These are phyloP conservation scores for Trichoderma sp. DNA, from an alignment of 2,329 filamentous ascomycete species.

Conservation along the genomic window DNA sequence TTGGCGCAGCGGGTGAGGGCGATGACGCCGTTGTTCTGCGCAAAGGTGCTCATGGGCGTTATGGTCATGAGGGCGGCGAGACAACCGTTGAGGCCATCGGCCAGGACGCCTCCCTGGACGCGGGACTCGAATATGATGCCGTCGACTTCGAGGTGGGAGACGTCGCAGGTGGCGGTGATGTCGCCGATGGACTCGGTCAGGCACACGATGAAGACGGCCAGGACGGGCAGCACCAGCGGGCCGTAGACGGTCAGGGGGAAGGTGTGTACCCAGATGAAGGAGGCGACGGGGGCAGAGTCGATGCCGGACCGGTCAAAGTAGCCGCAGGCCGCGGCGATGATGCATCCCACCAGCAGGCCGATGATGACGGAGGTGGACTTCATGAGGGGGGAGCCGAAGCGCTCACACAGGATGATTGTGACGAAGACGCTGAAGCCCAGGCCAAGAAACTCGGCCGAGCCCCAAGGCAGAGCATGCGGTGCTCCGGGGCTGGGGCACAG, in stretches of 20 bases:
- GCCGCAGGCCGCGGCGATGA: constrained; percentile 74
- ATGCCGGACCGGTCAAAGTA: constrained; percentile 78
- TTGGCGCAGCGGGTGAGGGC: constrained; percentile 80
- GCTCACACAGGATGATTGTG: constrained; percentile 77
- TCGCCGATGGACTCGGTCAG: constrained; percentile 80
- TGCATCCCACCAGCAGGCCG: constrained; percentile 72
- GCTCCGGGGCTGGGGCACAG: constrained; percentile 68
- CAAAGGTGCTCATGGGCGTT: constrained; percentile 77
- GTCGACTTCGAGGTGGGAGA: constrained; percentile 73
- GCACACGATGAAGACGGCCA: constrained; percentile 71
- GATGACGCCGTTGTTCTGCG: constrained; percentile 84
- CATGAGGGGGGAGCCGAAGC: constrained; percentile 82
- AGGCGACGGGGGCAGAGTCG: constrained; percentile 67
- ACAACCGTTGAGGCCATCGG: constrained; percentile 75
- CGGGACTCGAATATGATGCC: constrained; percentile 72
- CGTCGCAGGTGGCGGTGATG: constrained; percentile 79
- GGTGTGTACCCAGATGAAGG: constrained; percentile 78
- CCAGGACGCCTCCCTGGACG: constrained; percentile 77
- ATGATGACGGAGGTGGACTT: constrained; percentile 76
- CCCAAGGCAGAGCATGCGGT: constrained; percentile 75
- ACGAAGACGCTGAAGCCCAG: constrained; percentile 79
- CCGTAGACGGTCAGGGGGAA: constrained; percentile 73
- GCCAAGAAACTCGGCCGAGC: constrained; percentile 73
- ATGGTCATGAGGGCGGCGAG: constrained; percentile 77
- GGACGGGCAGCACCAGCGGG: constrained; percentile 70